Conservation (phyloP, 768 basidiomycete genomes). For the Podaxis sp. region DNA sequence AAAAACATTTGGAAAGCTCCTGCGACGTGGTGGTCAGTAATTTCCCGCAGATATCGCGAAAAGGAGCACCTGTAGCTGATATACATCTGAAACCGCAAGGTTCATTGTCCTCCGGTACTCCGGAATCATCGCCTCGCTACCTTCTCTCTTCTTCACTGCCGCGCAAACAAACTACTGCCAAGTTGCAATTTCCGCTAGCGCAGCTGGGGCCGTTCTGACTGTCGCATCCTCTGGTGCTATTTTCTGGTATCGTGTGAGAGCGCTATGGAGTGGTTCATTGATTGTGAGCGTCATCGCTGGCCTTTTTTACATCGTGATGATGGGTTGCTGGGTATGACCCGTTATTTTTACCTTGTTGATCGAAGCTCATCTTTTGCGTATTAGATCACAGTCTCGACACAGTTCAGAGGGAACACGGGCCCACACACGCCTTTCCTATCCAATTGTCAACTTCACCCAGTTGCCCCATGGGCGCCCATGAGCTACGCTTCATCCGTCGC, state of each 20-base stretch:
- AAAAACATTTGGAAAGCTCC: conserved; percentile 9
- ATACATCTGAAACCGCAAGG: not conserved
- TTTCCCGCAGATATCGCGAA: not conserved
- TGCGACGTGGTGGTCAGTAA: conserved; percentile 9
- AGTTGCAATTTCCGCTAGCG: not conserved
- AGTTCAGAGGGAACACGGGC: conserved; percentile 6
- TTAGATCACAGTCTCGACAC: conserved; percentile 7
- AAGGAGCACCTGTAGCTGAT: not conserved
- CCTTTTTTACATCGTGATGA: conserved; percentile 9
- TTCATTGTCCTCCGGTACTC: conserved; percentile 10
- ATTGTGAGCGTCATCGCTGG: conserved; percentile 3
- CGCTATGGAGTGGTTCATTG: conserved; percentile 3
- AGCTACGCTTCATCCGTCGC: conserved; percentile 13
- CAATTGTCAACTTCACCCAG: conserved; percentile 8
- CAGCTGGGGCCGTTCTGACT: conserved; percentile 7
- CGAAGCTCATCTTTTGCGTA: not conserved
- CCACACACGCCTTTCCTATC: conserved; percentile 7
- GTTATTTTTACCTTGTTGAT: not conserved
- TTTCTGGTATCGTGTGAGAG: conserved; percentile 9
- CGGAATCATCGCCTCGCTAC: conserved; percentile 9
- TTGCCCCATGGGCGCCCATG: conserved; percentile 10
- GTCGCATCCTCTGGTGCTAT: conserved; percentile 11
- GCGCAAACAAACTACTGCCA: conserved; percentile 4
- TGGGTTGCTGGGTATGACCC: conserved; percentile 8
- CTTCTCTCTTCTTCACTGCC: conserved; percentile 8